Percentiles rank a stretch among this genome's conserved stretches.
Evolutionary conservation across 176 grass and related monocot species (phyloP).

Genomic region (Eleusine indica): DNA sequence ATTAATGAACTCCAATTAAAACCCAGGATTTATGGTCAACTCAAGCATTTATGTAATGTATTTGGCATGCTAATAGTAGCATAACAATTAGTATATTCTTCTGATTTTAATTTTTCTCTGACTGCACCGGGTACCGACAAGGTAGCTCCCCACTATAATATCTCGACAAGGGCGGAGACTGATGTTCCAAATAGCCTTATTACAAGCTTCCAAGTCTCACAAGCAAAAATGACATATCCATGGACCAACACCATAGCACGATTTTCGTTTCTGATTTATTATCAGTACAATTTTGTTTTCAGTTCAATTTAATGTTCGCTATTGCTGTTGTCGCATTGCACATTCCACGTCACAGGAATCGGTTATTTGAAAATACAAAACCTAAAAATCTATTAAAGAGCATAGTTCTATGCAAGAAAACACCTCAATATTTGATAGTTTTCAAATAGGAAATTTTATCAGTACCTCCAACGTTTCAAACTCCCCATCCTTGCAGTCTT

Average conservation of each 20-base stretch:
- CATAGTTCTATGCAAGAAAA: not conserved
- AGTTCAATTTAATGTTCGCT: not conserved
- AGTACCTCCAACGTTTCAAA: slow-evolving; percentile 62
- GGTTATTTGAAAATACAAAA: not conserved
- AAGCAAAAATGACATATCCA: not conserved
- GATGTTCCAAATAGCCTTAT: not conserved
- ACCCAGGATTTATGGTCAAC: not conserved
- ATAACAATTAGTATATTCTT: not conserved
- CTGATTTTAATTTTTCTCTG: not conserved
- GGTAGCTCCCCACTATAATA: not conserved
- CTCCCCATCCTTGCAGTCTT: slow-evolving; percentile 35
- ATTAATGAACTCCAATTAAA: not conserved
- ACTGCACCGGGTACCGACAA: not conserved
- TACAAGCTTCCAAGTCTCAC: not conserved
- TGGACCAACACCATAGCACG: not conserved
- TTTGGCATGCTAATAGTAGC: not conserved
- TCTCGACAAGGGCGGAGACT: not conserved
- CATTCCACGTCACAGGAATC: not conserved
- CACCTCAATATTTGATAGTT: not conserved
- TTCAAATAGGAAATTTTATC: not conserved
- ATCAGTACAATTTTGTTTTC: not conserved
- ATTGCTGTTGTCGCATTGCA: not conserved
- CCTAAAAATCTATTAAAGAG: not conserved
- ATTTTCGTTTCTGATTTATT: not conserved
- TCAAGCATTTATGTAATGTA: not conserved